Evolutionary conservation across 2,329 filamentous ascomycete genomes (phyloP).

Genomic region (Trichoderma polysporum): DNA sequence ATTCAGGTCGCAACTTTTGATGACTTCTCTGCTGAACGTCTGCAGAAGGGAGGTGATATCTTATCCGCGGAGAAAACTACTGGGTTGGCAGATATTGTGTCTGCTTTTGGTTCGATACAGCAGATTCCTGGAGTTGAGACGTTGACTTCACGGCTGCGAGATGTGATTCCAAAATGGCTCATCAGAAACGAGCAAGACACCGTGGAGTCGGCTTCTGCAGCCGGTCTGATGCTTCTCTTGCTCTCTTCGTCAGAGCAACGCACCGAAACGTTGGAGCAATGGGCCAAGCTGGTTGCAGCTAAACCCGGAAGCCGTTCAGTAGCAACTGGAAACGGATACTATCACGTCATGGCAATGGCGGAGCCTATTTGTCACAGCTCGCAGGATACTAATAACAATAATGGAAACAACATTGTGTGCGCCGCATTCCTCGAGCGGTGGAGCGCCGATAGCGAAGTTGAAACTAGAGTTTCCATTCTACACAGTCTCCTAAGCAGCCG

Average conservation of each 20-base stretch:
- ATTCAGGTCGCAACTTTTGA: slow-evolving; percentile 40
- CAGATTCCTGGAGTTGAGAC: slow-evolving; percentile 20
- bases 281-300: slow-evolving; percentile 45
- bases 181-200: slow-evolving; percentile 51
- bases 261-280: slow-evolving; percentile 43
- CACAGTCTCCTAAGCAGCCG: slow-evolving; percentile 52
- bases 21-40: neutral
- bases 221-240: slow-evolving; percentile 50
- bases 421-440: slow-evolving; percentile 53
- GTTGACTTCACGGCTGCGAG: slow-evolving; percentile 31
- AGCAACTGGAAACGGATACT: slow-evolving; percentile 50
- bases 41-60: slow-evolving; percentile 28
- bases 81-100: slow-evolving; percentile 28
- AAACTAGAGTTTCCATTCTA: slow-evolving; percentile 55
- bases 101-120: slow-evolving; percentile 23
- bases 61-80: slow-evolving; percentile 26
- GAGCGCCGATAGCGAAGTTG: slow-evolving; percentile 49
- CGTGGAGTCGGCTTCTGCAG: slow-evolving; percentile 49
- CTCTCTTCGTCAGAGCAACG: slow-evolving; percentile 41
- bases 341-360: slow-evolving; percentile 53
- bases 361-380: slow-evolving; percentile 41
- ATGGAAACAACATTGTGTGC: slow-evolving; percentile 38
- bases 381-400: neutral
- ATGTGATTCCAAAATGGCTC: slow-evolving; percentile 47
- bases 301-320: slow-evolving; percentile 35